phyloP scores from a whole-genome alignment of 352 stramenopile species.

The Globisporangium orthogonon region DNA sequence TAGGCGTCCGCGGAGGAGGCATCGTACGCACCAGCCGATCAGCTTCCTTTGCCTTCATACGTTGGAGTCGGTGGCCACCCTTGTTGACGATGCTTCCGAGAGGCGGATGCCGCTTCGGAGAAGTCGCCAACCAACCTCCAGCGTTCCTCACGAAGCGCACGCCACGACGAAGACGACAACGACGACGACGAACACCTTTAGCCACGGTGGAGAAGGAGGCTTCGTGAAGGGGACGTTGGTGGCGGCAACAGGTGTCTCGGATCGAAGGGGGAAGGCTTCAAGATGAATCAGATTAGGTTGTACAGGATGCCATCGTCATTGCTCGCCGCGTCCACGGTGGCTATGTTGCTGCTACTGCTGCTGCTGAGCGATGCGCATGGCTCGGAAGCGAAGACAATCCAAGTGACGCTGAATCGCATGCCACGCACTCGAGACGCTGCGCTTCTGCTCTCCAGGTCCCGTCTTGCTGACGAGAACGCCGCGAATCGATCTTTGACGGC shows the following conservation, averaged over 20 bases:
- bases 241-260: too few relatives aligned
- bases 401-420: slow-evolving; percentile 7
- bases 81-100: too few relatives aligned
- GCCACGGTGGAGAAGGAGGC: not conserved
- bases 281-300: not conserved
- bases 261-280: not conserved
- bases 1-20: too few relatives aligned
- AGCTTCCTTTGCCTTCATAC: too few relatives aligned
- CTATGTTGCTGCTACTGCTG: not conserved
- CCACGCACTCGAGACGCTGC: not conserved
- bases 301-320: not conserved
- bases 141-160: not conserved
- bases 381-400: slow-evolving; percentile 1
- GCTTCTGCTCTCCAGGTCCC: slow-evolving; percentile 2
- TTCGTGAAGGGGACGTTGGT: too few relatives aligned
- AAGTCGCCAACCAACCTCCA: not conserved
- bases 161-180: not conserved
- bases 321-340: not conserved
- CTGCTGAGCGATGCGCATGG: not conserved
- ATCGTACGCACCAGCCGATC: too few relatives aligned
- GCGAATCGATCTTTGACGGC: not conserved
- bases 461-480: not conserved
- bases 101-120: not conserved
- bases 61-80: too few relatives aligned
- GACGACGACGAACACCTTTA: not conserved